Evolutionary conservation across 1,284 basidiomycete genomes (phyloP), one percentile per base, ranked within the genome.

Genomic region (Leccinum glutinopallens): DNA sequence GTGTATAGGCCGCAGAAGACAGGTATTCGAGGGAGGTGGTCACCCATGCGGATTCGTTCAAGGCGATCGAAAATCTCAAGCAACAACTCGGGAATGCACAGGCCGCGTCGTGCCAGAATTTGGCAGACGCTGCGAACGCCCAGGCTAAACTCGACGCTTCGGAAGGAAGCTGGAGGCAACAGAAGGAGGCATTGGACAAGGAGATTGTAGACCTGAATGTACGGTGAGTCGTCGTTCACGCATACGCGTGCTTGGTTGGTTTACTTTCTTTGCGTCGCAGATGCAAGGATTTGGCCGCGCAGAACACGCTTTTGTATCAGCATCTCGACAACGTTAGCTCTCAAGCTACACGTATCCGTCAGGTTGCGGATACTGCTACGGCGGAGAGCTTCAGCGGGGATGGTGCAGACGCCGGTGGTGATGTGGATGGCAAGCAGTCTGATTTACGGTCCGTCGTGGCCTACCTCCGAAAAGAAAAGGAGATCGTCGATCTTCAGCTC

Each of bases 391-490:
- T 78, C 9, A 69, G 78, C 6, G 82, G 71, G 4, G 85, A 84
- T 39, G 76, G 68, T 8, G 46, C 12, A 22, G 85, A 85, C n/a
- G 69, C 73, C 10, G 62, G 77, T 5, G 84, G 81, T 17, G 84
- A 87, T n/a, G 53, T n/a, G 12, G 88, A 90, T 66, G 82, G 80
- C 4, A 88, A 90, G 71, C 67, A 90, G 15, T 80, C 87, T 0
- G 91, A 94, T 70, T 79, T 96, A 17, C 90, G 90, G 54, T 87
- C 90, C 41, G 90, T 97, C 19, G 89, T 96, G 57, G 83, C 88
- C 1, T 95, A 92, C 76, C 79, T 96, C 41, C 87, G 94, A 35
- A 92, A 91, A 71, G 94, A 96, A 80, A 95, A 96, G 78, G 93
- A 96, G 73, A 93, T 96, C 63, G 89, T 92, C 51, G 93, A 96